Percentiles rank a stretch among this genome's conserved stretches.
Conservation (phyloP, 2,329 filamentous ascomycete genomes). For the Cercospora sesami region DNA sequence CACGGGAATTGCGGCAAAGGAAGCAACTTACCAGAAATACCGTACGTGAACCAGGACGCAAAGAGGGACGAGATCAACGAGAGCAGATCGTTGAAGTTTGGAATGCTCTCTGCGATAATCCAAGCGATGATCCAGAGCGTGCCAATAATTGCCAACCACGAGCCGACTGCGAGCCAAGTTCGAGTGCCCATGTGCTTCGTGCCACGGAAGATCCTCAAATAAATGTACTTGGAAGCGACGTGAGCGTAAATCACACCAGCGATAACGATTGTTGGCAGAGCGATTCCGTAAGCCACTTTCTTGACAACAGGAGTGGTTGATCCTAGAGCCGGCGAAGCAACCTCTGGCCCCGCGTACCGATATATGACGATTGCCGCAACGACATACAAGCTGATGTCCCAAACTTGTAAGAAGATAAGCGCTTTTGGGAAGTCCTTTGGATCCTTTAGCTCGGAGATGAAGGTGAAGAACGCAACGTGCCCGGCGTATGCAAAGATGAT, state of each 20-base stretch:
- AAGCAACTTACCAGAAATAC: constrained; percentile 13
- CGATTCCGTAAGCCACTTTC: constrained; percentile 68
- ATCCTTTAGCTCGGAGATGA: constrained; percentile 65
- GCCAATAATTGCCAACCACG: constrained; percentile 61
- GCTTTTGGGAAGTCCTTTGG: constrained; percentile 63
- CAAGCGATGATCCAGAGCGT: constrained; percentile 63
- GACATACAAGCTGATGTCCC: constrained; percentile 63
- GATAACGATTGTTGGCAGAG: constrained; percentile 69
- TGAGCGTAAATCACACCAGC: constrained; percentile 70
- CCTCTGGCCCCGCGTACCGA: constrained; percentile 60
- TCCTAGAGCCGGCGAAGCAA: constrained; percentile 65
- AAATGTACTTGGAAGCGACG: constrained; percentile 66
- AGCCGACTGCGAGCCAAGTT: constrained; percentile 46
- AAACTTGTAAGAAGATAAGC: constrained; percentile 60
- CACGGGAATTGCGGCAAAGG: not conserved
- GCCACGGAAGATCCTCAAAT: constrained; percentile 62
- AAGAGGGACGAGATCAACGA: constrained; percentile 63
- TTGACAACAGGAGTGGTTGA: constrained; percentile 57
- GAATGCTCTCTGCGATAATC: constrained; percentile 69
- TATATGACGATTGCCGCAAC: constrained; percentile 67
- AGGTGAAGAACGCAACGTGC: constrained; percentile 66
- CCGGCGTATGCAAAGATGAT: constrained; percentile 62
- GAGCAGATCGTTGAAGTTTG: constrained; percentile 67
- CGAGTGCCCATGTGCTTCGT: constrained; percentile 50
- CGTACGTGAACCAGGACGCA: constrained; percentile 60